Percentiles rank a stretch among this genome's conserved stretches.
Evolutionary conservation across 208 protist genomes (phyloP).

Genomic region (Balamuthia mandrillaris): DNA sequence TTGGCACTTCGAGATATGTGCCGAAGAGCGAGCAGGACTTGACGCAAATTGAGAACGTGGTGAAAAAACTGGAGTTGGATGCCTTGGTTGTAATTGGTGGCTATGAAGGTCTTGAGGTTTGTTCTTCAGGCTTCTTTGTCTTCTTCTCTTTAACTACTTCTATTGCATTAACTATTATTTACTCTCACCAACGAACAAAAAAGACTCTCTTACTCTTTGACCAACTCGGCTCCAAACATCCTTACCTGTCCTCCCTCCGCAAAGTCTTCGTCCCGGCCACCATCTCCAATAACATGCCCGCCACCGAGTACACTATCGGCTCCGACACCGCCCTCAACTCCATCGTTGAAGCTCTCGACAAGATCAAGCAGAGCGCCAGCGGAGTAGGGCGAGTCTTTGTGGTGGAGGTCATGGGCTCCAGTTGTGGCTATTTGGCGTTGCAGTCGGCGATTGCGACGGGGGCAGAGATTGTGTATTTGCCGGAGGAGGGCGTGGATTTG

Average conservation of each 20-base stretch:
- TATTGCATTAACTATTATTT: not conserved
- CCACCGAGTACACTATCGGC: conserved; percentile 59
- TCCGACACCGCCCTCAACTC: conserved; percentile 68
- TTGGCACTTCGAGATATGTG: not conserved
- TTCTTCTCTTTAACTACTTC: not conserved
- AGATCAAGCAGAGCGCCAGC: conserved; percentile 51
- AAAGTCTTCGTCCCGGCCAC: conserved; percentile 65
- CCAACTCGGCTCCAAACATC: not conserved
- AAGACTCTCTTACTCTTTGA: too few relatives aligned
- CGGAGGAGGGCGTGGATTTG: conserved; percentile 52
- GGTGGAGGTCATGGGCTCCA: conserved; percentile 62
- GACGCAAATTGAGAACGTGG: conserved; percentile 3
- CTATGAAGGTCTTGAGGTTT: conserved; percentile 60
- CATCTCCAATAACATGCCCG: conserved; percentile 62
- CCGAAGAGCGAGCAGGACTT: conserved; percentile 41
- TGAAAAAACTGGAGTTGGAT: conserved; percentile 41
- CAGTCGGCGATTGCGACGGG: conserved; percentile 54
- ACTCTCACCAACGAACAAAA: not conserved
- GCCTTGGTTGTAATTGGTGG: conserved; percentile 62
- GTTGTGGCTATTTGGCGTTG: conserved; percentile 64
- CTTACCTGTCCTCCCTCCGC: conserved; percentile 27
- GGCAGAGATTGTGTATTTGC: conserved; percentile 57
- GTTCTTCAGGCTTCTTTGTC: not conserved
- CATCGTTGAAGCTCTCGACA: conserved; percentile 57
- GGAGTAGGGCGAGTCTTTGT: conserved; percentile 58